phyloP scores from a whole-genome alignment of 2,329 filamentous ascomycete genomes.

The Verruconis gallopava region DNA sequence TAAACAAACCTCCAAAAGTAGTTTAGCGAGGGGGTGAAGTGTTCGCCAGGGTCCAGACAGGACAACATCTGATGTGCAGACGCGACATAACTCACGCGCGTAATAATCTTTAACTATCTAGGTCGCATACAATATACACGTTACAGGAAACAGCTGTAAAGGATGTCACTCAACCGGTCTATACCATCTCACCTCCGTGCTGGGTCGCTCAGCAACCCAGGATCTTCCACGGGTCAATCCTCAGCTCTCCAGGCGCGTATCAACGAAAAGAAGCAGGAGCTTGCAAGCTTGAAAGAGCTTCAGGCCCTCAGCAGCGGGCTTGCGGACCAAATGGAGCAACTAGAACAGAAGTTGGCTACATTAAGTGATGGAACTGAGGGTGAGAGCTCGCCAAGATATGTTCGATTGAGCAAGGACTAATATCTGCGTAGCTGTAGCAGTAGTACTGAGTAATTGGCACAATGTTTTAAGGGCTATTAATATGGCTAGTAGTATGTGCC shows the following conservation, averaged over 20 bases:
- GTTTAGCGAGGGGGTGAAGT: background rate
- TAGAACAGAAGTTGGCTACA: constrained; percentile 66
- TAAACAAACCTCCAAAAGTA: background rate
- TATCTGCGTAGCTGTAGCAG: constrained; percentile 61
- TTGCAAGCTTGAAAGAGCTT: constrained; percentile 65
- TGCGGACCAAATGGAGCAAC: constrained; percentile 67
- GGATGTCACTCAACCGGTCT: constrained; percentile 9
- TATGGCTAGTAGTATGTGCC: constrained; percentile 63
- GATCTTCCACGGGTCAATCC: constrained; percentile 49
- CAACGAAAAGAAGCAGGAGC: constrained; percentile 72
- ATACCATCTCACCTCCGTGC: constrained; percentile 51
- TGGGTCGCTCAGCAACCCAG: constrained; percentile 15
- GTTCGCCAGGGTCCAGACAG: too few species aligned
- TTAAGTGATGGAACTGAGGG: constrained; percentile 73
- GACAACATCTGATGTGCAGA: too few species aligned
- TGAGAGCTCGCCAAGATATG: too few species aligned
- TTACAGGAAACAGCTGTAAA: too few species aligned
- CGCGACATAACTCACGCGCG: too few species aligned
- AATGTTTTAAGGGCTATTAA: constrained; percentile 74
- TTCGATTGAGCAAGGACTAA: too few species aligned
- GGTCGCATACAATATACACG: too few species aligned
- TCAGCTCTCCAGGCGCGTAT: constrained; percentile 61
- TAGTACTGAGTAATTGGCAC: constrained; percentile 80
- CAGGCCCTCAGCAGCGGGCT: constrained; percentile 67
- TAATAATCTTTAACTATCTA: too few species aligned